phyloP scores from a whole-genome alignment of 352 stramenopile genomes.

The Pythium brachiatum region DNA sequence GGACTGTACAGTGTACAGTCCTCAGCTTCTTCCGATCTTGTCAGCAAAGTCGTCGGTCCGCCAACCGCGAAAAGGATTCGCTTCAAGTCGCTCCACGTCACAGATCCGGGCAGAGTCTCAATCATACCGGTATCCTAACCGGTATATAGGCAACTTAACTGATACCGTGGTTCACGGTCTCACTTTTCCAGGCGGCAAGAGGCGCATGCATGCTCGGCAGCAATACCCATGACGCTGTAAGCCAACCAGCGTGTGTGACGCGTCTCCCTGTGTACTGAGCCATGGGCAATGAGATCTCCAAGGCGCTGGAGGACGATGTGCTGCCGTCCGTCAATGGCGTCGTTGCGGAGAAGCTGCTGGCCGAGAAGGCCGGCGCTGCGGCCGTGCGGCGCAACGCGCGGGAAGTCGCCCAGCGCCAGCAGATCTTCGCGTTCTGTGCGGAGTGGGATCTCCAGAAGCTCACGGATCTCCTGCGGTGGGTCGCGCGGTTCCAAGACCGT shows the following conservation, averaged over 20 bases:
- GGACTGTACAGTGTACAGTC: too few relatives aligned
- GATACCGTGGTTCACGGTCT: background rate
- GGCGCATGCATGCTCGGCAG: too few relatives aligned
- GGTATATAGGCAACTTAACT: background rate
- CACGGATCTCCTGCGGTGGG: slow-evolving; percentile 58
- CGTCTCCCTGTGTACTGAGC: too few relatives aligned
- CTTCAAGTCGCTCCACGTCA: background rate
- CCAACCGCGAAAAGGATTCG: background rate
- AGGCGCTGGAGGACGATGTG: slow-evolving; percentile 23
- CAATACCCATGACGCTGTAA: background rate
- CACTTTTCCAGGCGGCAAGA: background rate
- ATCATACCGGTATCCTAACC: background rate
- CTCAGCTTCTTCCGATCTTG: background rate
- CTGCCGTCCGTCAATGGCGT: slow-evolving; percentile 16
- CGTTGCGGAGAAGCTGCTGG: slow-evolving; percentile 18
- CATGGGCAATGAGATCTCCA: slow-evolving; percentile 32
- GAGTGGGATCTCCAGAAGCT: slow-evolving; percentile 58
- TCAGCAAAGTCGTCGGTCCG: background rate
- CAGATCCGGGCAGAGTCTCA: background rate
- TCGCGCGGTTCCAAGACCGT: slow-evolving; percentile 36
- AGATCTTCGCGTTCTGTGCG: slow-evolving; percentile 56
- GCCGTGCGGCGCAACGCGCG: slow-evolving; percentile 30
- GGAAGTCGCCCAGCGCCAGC: slow-evolving; percentile 43
- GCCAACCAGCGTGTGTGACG: background rate
- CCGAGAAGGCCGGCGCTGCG: background rate